phyloP scores from a whole-genome alignment of 441 rosid genomes.

The Populus hybrid region DNA sequence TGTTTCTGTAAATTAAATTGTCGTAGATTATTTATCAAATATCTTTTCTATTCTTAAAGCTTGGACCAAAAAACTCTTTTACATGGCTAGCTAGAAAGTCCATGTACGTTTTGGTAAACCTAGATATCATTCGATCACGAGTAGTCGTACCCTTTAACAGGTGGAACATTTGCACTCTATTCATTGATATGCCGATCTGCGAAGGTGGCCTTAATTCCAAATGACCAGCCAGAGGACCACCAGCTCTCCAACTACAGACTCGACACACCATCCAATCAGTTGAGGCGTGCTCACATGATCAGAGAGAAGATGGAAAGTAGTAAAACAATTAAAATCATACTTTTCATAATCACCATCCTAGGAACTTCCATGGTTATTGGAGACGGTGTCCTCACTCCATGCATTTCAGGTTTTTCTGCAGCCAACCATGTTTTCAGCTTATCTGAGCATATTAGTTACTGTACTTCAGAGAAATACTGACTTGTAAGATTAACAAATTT shows the following conservation, averaged over 20 bases:
- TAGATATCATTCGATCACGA: too few relatives aligned
- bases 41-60: too few relatives aligned
- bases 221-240: conserved; percentile 27
- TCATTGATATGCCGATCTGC: conserved; percentile 26
- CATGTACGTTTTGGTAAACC: too few relatives aligned
- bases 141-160: not conserved
- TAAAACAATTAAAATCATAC: conserved; percentile 25
- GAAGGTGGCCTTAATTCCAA: conserved; percentile 32
- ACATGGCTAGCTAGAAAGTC: not conserved
- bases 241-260: conserved; percentile 28
- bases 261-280: conserved; percentile 7
- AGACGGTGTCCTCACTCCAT: conserved; percentile 50
- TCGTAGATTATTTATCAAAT: too few relatives aligned
- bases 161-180: conserved; percentile 49
- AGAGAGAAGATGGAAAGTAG: conserved; percentile 21
- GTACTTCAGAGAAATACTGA: not conserved
- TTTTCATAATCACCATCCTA: conserved; percentile 33
- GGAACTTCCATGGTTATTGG: conserved; percentile 55
- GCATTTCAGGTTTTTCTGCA: conserved; percentile 40
- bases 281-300: conserved; percentile 26
- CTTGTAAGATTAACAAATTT: not conserved
- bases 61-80: not conserved
- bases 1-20: too few relatives aligned
- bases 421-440: not conserved
- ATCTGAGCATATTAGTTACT: not conserved